Base-by-base conservation (phyloP, 768 basidiomycete genomes). In the Pisolithus orientalis region DNA sequence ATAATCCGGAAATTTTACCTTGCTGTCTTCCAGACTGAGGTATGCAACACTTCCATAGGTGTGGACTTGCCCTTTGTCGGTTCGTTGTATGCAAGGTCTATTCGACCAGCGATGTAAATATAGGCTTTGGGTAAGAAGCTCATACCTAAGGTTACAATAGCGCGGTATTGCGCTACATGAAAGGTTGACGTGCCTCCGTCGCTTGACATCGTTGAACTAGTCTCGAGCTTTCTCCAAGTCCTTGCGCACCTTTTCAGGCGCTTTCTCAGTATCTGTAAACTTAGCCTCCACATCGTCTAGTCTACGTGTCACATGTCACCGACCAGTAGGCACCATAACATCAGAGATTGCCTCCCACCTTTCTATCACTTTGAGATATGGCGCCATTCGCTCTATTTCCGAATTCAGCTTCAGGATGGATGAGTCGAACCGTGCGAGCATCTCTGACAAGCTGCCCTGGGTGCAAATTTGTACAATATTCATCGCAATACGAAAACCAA, bases 11-110 rank as follows among this genome's bases (percentile, higher is more conserved):
- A 32, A 39, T 58, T 79, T 44, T 61, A 93, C 94, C 72, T 99
- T 96, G 57, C 80, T 92, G 62, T 98, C 96, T 62, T 99, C 96
- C 60, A 99, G 74, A 71, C 85, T 91, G 17, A 98, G 80, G 69
- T 98, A 99, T 2, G 94, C 96, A 31, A 96, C 91, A 58, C 96
- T 43, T 95, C 95, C 82, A 91, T 87, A 0, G 93, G 93, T 1
- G 91, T 81, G 2, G 89, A 87, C 64, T 92, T 93, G 13, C 92
- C 94, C 69, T 95, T 98, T 0, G 96, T 98, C 14, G 98, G 79
- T 58, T 97, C 94, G 70, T 98, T 98, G 73, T 99, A 99, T 1
- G 98, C 94, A 56, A 85, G 79, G 63, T 97, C 94, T 57, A 99
- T 99, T 39, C 83, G 78, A 54, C 94, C 92, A 10, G 94, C 90